Conservation (phyloP, 129 eudicot genomes). For the Sambucus nigra region DNA sequence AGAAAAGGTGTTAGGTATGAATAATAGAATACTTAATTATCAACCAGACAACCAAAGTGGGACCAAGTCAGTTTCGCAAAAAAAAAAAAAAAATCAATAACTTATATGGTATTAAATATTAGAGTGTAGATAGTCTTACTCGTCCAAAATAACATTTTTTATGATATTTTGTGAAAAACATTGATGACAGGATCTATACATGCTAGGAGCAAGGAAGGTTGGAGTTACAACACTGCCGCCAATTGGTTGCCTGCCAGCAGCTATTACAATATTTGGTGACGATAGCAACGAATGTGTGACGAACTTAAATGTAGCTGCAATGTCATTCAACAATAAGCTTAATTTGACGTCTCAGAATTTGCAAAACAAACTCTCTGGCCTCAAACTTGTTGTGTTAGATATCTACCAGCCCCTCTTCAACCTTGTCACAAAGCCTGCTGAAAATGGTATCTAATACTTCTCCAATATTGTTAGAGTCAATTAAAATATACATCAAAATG, state of each 20-base stretch:
- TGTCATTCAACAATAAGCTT: conserved; percentile 63
- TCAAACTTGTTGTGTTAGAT: conserved; percentile 70
- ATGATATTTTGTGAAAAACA: no score
- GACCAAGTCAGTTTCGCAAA: no score
- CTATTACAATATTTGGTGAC: conserved; percentile 68
- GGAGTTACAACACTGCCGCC: conserved; percentile 95
- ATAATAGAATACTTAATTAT: no score
- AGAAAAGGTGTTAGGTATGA: no score
- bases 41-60: no score
- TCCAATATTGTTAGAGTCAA: not conserved
- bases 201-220: conserved; percentile 75
- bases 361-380: conserved; percentile 41
- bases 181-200: conserved; percentile 56
- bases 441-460: conserved; percentile 37
- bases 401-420: conserved; percentile 71
- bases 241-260: conserved; percentile 83
- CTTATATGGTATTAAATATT: no score
- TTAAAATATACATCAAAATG: no score
- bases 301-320: conserved; percentile 50
- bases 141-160: no score
- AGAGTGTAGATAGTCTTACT: no score
- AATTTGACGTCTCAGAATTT: conserved; percentile 48
- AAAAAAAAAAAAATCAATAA: no score
- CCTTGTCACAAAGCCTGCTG: conserved; percentile 53
- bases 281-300: conserved; percentile 60